Conservation (phyloP, 192 early-diverging fungal species). For the Funneliformis mosseae region DNA sequence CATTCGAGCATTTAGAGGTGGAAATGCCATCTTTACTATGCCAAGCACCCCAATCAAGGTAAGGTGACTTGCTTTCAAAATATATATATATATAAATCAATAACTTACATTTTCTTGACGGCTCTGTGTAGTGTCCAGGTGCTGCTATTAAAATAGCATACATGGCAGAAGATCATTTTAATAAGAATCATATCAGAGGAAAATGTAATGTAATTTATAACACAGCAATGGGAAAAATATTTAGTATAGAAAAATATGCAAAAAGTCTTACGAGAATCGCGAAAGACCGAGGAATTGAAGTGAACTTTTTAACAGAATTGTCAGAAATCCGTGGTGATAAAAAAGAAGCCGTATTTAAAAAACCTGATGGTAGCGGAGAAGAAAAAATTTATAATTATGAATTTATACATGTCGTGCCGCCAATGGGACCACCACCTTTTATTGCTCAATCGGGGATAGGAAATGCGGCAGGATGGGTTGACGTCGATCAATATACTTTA, state of each 20-base stretch:
- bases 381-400: constrained; percentile 70
- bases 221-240: constrained; percentile 83
- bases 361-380: constrained; percentile 55
- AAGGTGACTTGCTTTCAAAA: background rate
- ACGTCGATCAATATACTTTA: constrained; percentile 77
- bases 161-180: constrained; percentile 81
- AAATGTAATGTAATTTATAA: constrained; percentile 73
- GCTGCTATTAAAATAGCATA: constrained; percentile 89
- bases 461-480: constrained; percentile 81
- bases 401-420: constrained; percentile 85
- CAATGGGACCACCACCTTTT: constrained; percentile 78
- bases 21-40: constrained; percentile 88
- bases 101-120: no score
- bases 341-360: constrained; percentile 73
- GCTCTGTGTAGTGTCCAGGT: constrained; percentile 69
- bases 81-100: no score
- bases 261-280: constrained; percentile 67
- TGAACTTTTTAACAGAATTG: constrained; percentile 74
- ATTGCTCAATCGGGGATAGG: constrained; percentile 69
- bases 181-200: constrained; percentile 68
- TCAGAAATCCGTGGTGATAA: constrained; percentile 64
- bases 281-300: constrained; percentile 65
- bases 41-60: constrained; percentile 82
- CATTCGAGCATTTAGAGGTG: constrained; percentile 67
- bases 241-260: constrained; percentile 84